phyloP scores from a whole-genome alignment of 371 early-diverging fungal genomes.

The Conidiobolus incongruus region DNA sequence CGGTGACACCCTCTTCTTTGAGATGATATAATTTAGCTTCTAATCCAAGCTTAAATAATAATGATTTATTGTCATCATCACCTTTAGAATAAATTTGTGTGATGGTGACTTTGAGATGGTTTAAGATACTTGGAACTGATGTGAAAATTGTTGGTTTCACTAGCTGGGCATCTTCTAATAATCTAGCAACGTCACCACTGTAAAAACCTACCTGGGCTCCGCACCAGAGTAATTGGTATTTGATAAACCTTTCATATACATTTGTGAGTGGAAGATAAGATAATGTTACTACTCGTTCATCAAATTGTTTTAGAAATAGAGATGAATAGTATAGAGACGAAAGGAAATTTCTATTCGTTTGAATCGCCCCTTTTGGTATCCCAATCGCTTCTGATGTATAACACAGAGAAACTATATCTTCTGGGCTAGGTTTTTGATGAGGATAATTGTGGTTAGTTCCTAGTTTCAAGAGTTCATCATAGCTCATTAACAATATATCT shows the following conservation, averaged over 20 bases:
- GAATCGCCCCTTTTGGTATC: slow-evolving; percentile 37
- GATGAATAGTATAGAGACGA: slow-evolving; percentile 27
- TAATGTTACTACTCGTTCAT: background rate
- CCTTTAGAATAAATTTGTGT: slow-evolving; percentile 61
- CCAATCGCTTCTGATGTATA: slow-evolving; percentile 89
- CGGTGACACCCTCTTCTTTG: slow-evolving; percentile 24
- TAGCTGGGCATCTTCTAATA: slow-evolving; percentile 60
- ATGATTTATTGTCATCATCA: slow-evolving; percentile 32
- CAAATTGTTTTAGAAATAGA: slow-evolving; percentile 3
- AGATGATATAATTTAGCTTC: slow-evolving; percentile 30
- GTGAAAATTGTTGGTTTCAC: slow-evolving; percentile 64
- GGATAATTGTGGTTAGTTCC: slow-evolving; percentile 14
- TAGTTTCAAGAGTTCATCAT: slow-evolving; percentile 32
- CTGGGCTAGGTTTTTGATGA: slow-evolving; percentile 16
- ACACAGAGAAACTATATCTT: slow-evolving; percentile 68
- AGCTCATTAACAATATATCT: slow-evolving; percentile 20
- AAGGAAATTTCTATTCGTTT: slow-evolving; percentile 22
- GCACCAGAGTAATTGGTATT: slow-evolving; percentile 19
- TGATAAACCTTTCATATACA: slow-evolving; percentile 49
- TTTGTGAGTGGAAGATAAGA: slow-evolving; percentile 26
- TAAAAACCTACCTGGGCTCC: slow-evolving; percentile 60
- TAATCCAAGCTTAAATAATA: slow-evolving; percentile 38
- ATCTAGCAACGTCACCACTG: slow-evolving; percentile 46
- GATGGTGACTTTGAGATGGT: slow-evolving; percentile 91
- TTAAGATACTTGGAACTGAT: slow-evolving; percentile 76